Evolutionary conservation across 2,329 filamentous ascomycete genomes (phyloP), one percentile per base, ranked within the genome.

Genomic region (Neofusicoccum ribis): DNA sequence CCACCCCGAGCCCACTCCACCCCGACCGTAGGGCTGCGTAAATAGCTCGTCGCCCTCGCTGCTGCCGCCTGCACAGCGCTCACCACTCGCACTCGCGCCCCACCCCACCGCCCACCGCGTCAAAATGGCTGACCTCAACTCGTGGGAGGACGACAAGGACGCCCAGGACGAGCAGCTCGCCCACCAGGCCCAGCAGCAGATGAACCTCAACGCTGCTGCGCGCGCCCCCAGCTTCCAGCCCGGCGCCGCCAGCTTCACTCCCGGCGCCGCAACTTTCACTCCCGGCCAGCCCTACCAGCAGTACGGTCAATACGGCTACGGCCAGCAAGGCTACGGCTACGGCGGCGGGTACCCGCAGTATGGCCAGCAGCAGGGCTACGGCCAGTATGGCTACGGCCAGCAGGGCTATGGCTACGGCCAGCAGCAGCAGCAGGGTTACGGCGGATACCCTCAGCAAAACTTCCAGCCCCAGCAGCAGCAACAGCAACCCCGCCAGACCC

Each of bases 111-210:
- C 63, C 54, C 56, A 43, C 36, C 44, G n/a, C 46, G 63, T 60
- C 74, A 72, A 65, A 63, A 97, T 97, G 93, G 90, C 93, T 72
- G 89, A 93, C 79, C 91, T 92, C 74, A 93, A 96, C 79, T 97
- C 93, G 68, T 98, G 95, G 91, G 93, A 98, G 82, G 92, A 96
- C 74, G 65, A 66, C 91, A 93, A 74, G 88, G 84, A 89, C 64
- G 88, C 87, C 68, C 89, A 92, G 83, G 90, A 93, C 73, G 90
- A 86, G 69, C 79, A 91, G 77, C 87, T 96, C 78, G 87, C 91
- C 68, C 88, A 88, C 72, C 91, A 93, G 83, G 82, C 91, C 43
- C 87, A 90, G 72, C 87, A 90, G 77, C 89, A 90, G 77, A 85
- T 93, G 78, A 92, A 92, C 78, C 77, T 93, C 74, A 91, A 90